Base-by-base conservation (phyloP, 1,139 yeast species). In the Pichia sp. region DNA sequence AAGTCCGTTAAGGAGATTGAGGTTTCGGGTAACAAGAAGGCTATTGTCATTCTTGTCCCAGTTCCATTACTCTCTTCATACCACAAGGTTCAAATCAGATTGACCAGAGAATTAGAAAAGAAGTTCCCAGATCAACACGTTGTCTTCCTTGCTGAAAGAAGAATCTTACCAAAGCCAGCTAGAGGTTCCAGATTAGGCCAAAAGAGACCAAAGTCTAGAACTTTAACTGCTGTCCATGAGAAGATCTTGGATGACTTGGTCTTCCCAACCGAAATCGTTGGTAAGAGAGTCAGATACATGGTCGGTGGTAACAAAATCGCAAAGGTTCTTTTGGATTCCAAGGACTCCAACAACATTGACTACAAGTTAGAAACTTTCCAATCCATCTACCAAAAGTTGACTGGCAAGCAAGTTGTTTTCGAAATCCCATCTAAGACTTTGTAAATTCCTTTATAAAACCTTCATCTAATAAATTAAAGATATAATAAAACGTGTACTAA, bases 171-270 rank as follows among this genome's bases (percentile, higher is more conserved):
- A 82, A 91, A 90, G 85, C 89, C 89, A 72, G 85, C 87, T 71
- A 86, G 91, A 80, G 83, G 82, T 70, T 83, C 96, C 61, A 87
- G 91, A 83, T 87, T 85, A 76, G 80, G 78, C 70, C 99, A 93
- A 83, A 91, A 93, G 93, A 93, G 99, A 85, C 99, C 99, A 77
- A 88, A 96, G 83, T 91, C 98, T 70, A 90, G 99, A 87, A 93
- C 99, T 71, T 85, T 93, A 78, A 85, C 97, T 70, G 90, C 98
- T 72, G 99, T 93, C 67, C 99, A 93, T 79, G 98, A 93, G 81
- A 89, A 90, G 78, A 81, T 93, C 79, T 89, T 93, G 76, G 99
- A 93, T 79, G 99, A 93, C 79, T 84, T 93, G 74, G 99, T 95
- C 66, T 93, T 87, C 97, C 99, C 99, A 78, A 91, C 98, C 69